Conservation (phyloP, 208 protist species). For the Wallacemonas rigidus region DNA sequence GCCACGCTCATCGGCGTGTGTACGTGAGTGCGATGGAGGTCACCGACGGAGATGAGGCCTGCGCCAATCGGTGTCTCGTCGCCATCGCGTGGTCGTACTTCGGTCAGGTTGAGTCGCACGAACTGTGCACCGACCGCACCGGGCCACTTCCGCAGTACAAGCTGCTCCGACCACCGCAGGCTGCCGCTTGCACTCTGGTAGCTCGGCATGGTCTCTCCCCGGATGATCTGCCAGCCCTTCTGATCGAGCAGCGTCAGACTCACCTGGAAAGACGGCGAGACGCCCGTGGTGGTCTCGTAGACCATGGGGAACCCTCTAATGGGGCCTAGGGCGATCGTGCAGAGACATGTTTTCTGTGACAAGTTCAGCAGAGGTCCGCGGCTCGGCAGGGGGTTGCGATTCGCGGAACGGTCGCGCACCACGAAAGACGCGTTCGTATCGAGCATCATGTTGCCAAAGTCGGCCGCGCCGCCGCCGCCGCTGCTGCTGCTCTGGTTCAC, state of each 20-base stretch:
- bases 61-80: slow-evolving; percentile 88
- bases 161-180: slow-evolving; percentile 79
- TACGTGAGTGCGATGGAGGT: slow-evolving; percentile 60
- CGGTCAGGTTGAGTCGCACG: slow-evolving; percentile 86
- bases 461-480: neutral
- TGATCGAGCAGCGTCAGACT: slow-evolving; percentile 85
- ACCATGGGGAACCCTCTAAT: slow-evolving; percentile 90
- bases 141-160: slow-evolving; percentile 87
- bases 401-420: slow-evolving; percentile 33
- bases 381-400: slow-evolving; percentile 20
- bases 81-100: slow-evolving; percentile 78
- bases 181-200: slow-evolving; percentile 89
- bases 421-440: slow-evolving; percentile 67
- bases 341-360: slow-evolving; percentile 81
- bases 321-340: slow-evolving; percentile 74
- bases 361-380: slow-evolving; percentile 74
- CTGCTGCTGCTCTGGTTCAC: slow-evolving; percentile 1
- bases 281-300: slow-evolving; percentile 69
- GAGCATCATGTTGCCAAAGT: slow-evolving; percentile 36
- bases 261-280: slow-evolving; percentile 85
- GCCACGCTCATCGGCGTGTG: slow-evolving; percentile 71
- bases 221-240: slow-evolving; percentile 80
- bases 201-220: slow-evolving; percentile 78
- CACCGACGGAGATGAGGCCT: slow-evolving; percentile 77
- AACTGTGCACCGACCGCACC: slow-evolving; percentile 81